These are phyloP conservation scores for Chrysanthemum seticuspe DNA, from an alignment of 129 eudicot genomes.

Conservation along the genomic window DNA sequence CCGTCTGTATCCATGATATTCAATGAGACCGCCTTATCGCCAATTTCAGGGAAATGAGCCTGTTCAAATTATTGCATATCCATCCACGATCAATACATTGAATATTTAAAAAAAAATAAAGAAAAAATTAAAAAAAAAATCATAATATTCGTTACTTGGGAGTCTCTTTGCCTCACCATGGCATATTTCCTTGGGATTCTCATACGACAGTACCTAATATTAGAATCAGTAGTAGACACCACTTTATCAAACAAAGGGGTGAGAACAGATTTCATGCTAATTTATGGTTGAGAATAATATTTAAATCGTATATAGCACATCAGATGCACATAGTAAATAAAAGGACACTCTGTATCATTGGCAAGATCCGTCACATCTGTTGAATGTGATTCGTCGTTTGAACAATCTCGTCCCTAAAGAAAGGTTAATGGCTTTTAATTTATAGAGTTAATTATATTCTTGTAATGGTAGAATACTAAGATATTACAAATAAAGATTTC, in stretches of 20 bases:
- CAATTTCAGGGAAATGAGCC: constrained; percentile 50
- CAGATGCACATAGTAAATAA: too few species aligned
- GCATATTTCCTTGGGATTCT: constrained; percentile 49
- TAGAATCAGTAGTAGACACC: constrained; percentile 48
- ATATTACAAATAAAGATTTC: too few species aligned
- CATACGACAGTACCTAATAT: constrained; percentile 37
- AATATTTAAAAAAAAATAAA: neutral
- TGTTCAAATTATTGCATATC: constrained; percentile 20
- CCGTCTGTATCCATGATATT: constrained; percentile 53
- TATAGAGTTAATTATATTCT: neutral
- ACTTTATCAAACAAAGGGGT: constrained; percentile 34
- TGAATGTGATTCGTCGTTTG: too few species aligned
- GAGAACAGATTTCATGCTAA: too few species aligned
- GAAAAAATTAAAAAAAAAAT: too few species aligned
- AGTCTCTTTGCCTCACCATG: constrained; percentile 38
- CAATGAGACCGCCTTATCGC: constrained; percentile 22
- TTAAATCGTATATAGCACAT: neutral
- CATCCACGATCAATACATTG: neutral
- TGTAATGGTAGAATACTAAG: neutral
- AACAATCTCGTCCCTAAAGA: too few species aligned
- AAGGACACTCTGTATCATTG: too few species aligned
- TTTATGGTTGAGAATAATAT: constrained; percentile 39
- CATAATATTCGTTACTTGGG: neutral
- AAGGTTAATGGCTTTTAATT: neutral
- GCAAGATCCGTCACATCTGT: too few species aligned